Evolutionary conservation across 176 grass and related monocot species (phyloP), one percentile per base, ranked within the genome.

Genomic region (Eleusine indica): DNA sequence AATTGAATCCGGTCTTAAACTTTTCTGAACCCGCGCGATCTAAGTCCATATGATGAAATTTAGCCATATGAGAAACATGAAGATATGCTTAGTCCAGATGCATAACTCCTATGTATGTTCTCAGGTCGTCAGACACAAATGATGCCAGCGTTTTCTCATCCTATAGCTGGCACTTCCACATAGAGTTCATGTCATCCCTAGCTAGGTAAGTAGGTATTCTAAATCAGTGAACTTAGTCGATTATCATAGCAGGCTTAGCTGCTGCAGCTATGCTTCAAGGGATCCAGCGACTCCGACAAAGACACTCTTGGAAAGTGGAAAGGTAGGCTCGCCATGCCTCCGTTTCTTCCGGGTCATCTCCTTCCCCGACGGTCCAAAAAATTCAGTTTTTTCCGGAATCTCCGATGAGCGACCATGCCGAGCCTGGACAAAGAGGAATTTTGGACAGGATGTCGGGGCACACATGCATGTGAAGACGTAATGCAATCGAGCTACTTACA

Each of bases 361-460:
- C 72, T 60, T 19, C 61, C 58, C 48, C 6, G 7, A 12, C 16
- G 2, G 30, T 51, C 75, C 30, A 52, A 73, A 73, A 78, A 65
- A 17, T 42, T 37, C 40, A 44, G 44, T 77, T 74, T 68, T 12
- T 12, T 68, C 75, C 39, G 14, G 86, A 74, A 88, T 88, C 80
- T 84, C 21, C 79, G 66, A 57, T 80, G 22, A 38, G 69, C 68
- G 29, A 44, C 29, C 66, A 68, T 32, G 35, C 29, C 39, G 75
- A 30, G 9, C 63, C 79, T 58, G 15, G 80, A 72, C 73, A 78
- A 73, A 29, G 67, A 25, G 51, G 69, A 80, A 88, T 88, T 68
- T 84, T 71, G 81, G 81, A 79, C 68, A 37, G 87, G 11, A 88
- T 74, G 87, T 88, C 87, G 69, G 41, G 75, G 68, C 75, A 73